These are phyloP conservation scores for Aquanectria penicillioides DNA, from an alignment of 2,329 filamentous ascomycete species.

Conservation along the genomic window DNA sequence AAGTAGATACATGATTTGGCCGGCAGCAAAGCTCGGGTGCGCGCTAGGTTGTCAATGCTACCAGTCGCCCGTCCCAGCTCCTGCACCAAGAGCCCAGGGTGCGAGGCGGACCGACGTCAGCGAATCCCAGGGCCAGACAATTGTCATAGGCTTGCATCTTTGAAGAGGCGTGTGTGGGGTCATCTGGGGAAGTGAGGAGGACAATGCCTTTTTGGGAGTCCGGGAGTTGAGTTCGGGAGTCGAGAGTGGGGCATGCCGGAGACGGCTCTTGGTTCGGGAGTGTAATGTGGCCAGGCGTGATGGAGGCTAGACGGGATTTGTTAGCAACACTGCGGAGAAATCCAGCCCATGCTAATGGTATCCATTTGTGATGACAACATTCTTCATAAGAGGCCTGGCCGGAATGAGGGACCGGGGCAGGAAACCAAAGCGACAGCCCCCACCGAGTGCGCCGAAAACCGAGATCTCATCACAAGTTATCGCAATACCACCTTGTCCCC, in stretches of 20 bases:
- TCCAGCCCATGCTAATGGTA: slow-evolving; percentile 1
- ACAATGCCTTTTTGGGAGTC: slow-evolving; percentile 37
- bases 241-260: slow-evolving; percentile 26
- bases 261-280: slow-evolving; percentile 41
- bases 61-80: background rate
- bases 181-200: slow-evolving; percentile 39
- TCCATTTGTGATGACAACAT: background rate
- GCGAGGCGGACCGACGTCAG: slow-evolving; percentile 20
- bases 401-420: background rate
- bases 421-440: background rate
- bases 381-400: background rate
- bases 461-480: slow-evolving; percentile 7
- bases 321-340: background rate
- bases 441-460: slow-evolving; percentile 14
- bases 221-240: slow-evolving; percentile 44
- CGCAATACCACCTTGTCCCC: background rate
- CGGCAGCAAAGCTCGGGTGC: slow-evolving; percentile 7
- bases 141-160: slow-evolving; percentile 32
- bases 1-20: background rate
- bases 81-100: slow-evolving; percentile 5
- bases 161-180: slow-evolving; percentile 35
- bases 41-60: background rate
- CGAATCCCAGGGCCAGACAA: slow-evolving; percentile 20
- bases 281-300: slow-evolving; percentile 1
- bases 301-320: background rate